phyloP scores from a whole-genome alignment of 805 yeast genomes.

The Blastobotrys chiropterorum region DNA sequence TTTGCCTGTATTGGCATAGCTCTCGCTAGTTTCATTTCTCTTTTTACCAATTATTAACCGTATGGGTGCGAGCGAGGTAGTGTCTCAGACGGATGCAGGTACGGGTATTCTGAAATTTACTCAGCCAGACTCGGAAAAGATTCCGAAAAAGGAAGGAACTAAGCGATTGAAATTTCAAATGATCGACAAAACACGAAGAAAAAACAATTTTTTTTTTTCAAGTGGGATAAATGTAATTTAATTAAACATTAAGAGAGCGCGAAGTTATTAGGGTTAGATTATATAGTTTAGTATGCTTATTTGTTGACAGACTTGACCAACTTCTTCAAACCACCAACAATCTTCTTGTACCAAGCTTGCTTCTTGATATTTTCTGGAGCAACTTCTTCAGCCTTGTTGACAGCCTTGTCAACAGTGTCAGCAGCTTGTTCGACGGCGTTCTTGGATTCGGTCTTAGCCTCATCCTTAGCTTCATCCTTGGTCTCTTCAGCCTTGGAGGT shows the following conservation, averaged over 20 bases:
- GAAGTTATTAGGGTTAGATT: slow-evolving; percentile 5
- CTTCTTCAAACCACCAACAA: slow-evolving; percentile 23
- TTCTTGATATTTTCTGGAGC: slow-evolving; percentile 24
- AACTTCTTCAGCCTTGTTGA: slow-evolving; percentile 15
- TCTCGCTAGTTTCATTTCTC: no score
- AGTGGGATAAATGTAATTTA: not conserved
- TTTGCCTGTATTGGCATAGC: no score
- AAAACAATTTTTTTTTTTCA: no score
- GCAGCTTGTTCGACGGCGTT: slow-evolving; percentile 12
- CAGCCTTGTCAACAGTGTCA: slow-evolving; percentile 11
- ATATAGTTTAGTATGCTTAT: slow-evolving; percentile 14
- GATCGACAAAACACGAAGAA: not conserved
- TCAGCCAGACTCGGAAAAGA: not conserved
- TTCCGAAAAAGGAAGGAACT: not conserved
- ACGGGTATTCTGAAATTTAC: not conserved
- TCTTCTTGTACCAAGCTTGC: slow-evolving; percentile 24
- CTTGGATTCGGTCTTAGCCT: slow-evolving; percentile 14
- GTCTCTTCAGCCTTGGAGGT: slow-evolving; percentile 10
- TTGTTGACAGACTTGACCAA: slow-evolving; percentile 27
- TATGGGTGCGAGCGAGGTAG: not conserved
- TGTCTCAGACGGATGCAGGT: not conserved
- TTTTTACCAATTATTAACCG: no score
- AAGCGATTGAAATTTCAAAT: not conserved
- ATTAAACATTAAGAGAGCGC: slow-evolving; percentile 8
- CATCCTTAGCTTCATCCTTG: slow-evolving; percentile 10